Percentiles rank a stretch among this genome's conserved stretches.
phyloP scores from a whole-genome alignment of 2,329 filamentous ascomycete species.

The Whalleya microplaca region DNA sequence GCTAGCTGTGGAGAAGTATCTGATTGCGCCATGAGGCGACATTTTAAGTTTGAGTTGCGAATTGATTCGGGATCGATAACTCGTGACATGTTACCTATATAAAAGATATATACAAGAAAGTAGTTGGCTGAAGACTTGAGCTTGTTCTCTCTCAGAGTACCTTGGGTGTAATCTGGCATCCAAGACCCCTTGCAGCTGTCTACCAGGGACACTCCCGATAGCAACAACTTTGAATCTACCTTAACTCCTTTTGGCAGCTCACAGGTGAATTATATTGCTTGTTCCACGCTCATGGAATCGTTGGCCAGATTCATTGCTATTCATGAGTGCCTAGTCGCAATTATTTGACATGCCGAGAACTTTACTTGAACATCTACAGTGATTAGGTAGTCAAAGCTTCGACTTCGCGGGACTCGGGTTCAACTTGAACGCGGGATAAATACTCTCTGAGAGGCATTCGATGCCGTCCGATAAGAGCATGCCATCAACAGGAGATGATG shows the following conservation, averaged over 20 bases:
- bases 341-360: slow-evolving; percentile 18
- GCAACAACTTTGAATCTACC: neutral
- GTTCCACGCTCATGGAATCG: neutral
- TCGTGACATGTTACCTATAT: neutral
- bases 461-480: slow-evolving; percentile 19
- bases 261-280: slow-evolving; percentile 1
- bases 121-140: too few relatives aligned
- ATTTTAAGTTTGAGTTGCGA: neutral
- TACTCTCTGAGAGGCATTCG: slow-evolving; percentile 17
- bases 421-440: slow-evolving; percentile 19
- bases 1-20: neutral
- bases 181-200: too few relatives aligned
- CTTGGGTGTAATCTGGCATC: too few relatives aligned
- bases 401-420: slow-evolving; percentile 16
- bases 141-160: too few relatives aligned
- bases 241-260: neutral
- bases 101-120: neutral
- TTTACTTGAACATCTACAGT: slow-evolving; percentile 12
- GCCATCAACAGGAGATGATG: slow-evolving; percentile 7
- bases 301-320: slow-evolving; percentile 5
- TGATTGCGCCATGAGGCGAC: neutral
- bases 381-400: slow-evolving; percentile 28
- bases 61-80: neutral
- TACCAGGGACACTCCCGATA: too few relatives aligned
- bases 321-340: slow-evolving; percentile 10